Base-by-base conservation (phyloP, 495 filamentous ascomycete species). In the Xylaria longipes region DNA sequence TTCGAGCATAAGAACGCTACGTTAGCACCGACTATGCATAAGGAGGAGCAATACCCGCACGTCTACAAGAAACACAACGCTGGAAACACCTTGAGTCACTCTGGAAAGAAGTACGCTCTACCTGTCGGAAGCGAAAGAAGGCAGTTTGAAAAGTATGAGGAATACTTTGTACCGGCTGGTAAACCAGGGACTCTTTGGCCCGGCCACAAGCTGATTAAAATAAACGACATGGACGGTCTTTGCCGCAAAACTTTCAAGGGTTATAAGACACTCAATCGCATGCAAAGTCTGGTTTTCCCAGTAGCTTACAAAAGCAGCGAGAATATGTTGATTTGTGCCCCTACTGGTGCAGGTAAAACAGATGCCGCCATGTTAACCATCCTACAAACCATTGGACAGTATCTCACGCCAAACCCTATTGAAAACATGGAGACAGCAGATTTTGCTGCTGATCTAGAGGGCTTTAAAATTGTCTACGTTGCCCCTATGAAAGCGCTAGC, bases 251-350 rank as follows among this genome's bases (percentile, higher is more conserved):
- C 97, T 1, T 99, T 99, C 81, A 93, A 91, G 75, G 95, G 94
- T 0, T 99, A 99, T 82, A 95, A 94, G 80, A 80, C 91, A 1
- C 84, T 99, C 62, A 99, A 99, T 76, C 90, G 96, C 29, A 99
- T 99, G 96, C 96, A 99, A 82, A 98, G 94, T 74, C 81, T 99
- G 62, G 92, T 98, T 5, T 97, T 97, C 79, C 94, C 95, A 4
- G 94, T 99, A 4, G 96, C 95, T 3, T 99, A 99, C 81, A 91
- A 91, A 77, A 97, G 93, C 7, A 97, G 88, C 77, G 96, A 98
- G 81, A 99, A 99, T 78, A 97, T 99, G 95, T 87, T 99, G 41
- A 96, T 99, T 66, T 99, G 96, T 82, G 96, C 96, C 15, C 96
- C 96, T 1, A 99, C 96, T 71, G 96, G 96, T 89, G 96, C 96